These are phyloP conservation scores for Metschnikowia cerradonensis DNA, from an alignment of 805 yeast genomes.

Conservation along the genomic window DNA sequence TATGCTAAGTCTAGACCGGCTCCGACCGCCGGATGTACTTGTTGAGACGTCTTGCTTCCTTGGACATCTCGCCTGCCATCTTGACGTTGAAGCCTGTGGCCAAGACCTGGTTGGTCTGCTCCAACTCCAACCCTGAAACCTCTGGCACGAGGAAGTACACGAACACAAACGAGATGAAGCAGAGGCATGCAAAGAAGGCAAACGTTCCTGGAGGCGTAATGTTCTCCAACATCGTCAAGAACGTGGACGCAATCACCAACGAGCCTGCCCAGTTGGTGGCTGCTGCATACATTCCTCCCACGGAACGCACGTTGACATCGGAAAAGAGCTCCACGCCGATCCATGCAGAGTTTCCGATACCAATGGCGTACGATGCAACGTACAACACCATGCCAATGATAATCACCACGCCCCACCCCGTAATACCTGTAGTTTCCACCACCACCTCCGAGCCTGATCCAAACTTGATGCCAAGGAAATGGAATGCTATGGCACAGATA, in stretches of 20 bases:
- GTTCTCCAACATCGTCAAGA: constrained; percentile 87
- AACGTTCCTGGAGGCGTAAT: constrained; percentile 96
- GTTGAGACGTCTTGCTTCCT: constrained; percentile 28
- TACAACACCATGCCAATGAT: constrained; percentile 80
- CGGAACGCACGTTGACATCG: constrained; percentile 81
- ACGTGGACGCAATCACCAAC: constrained; percentile 82
- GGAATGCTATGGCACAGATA: constrained; percentile 87
- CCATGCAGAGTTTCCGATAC: constrained; percentile 98
- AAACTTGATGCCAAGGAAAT: constrained; percentile 66
- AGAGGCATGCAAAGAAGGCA: constrained; percentile 80
- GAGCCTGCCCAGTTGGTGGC: constrained; percentile 97
- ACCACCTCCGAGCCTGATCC: constrained; percentile 41
- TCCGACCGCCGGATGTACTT: constrained; percentile 5
- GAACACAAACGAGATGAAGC: constrained; percentile 66
- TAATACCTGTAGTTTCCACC: constrained; percentile 42
- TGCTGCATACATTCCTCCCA: constrained; percentile 87
- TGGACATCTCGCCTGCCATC: constrained; percentile 36
- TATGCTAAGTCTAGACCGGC: neutral
- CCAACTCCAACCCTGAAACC: constrained; percentile 82
- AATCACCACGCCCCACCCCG: constrained; percentile 85
- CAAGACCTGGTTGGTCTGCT: constrained; percentile 81
- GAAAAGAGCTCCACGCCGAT: constrained; percentile 95
- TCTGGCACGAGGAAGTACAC: constrained; percentile 89
- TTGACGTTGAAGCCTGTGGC: constrained; percentile 84
- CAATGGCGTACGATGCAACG: constrained; percentile 89